Base-by-base conservation (phyloP, 352 stramenopile species). In the Globisporangium recalcitrans region DNA sequence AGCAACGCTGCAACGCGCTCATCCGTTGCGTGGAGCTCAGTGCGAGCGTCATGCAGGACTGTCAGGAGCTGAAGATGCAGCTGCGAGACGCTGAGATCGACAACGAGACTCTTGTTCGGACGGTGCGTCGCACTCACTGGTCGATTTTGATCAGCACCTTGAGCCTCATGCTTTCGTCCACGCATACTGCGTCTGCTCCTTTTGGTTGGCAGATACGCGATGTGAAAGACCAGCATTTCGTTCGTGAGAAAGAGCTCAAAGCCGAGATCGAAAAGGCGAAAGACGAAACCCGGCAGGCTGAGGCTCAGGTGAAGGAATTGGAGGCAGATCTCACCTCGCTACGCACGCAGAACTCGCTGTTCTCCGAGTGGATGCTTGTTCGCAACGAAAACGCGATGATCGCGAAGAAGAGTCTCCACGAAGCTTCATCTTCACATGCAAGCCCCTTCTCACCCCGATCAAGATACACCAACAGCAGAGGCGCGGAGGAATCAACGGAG, bases 281-380 rank as follows among this genome's bases (percentile, higher is more conserved):
- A 24, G 73, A 75, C 38, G 70, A 83, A 36, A 90, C 80, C 53
- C 60, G 71, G 2, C 63, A 72, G 13, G 40, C 85, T 1, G 69
- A 82, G 22, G 66, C 74, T 22, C 71, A 80, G 31, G 63, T 89
- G 1, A 42, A 54, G 1, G 83, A 91, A 36, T 63, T 91, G 16
- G 68, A 91, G 46, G 65, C 67, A n/a, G 85, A 95, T 31, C 60
- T 90, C 11, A 63, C 64, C 4, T 77, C 82, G 0, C 57, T 91
- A 21, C 77, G 83, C 9, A 67, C 77, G 10, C 79, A 90, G 54
- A 91, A 89, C 55, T 77, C 75, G 8, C 60, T 90, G 31, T 82
- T 88, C 36, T 91, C 82, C 21, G 81, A 92, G 62, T 92, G 80
- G 77, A 88, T 91, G 85, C 73, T 91, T 5, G 78, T 93, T 52